phyloP scores from a whole-genome alignment of 2,329 filamentous ascomycete genomes.

The Cladophialophora carrionii region DNA sequence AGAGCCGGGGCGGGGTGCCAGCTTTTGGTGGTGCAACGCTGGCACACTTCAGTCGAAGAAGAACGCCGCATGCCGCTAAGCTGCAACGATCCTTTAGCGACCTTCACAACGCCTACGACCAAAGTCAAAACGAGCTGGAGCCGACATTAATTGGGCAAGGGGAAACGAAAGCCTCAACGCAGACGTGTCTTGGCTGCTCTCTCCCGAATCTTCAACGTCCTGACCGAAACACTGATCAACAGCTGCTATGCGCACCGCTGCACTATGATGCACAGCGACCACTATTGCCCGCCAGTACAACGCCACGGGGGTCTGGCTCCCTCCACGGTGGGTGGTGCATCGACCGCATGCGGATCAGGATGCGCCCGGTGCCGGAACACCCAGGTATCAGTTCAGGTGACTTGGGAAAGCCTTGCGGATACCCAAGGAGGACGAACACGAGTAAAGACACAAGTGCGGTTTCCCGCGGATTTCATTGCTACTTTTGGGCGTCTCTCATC shows the following conservation, averaged over 20 bases:
- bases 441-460: not conserved
- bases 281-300: not conserved
- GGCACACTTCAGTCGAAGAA: constrained; percentile 13
- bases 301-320: not conserved
- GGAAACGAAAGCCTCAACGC: constrained; percentile 2
- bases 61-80: constrained; percentile 18
- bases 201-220: constrained; percentile 1
- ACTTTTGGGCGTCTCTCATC: not conserved
- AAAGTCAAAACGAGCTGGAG: constrained; percentile 16
- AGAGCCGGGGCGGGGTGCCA: constrained; percentile 2
- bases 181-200: constrained; percentile 8
- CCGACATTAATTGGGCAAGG: constrained; percentile 14
- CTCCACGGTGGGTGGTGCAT: not conserved
- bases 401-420: not conserved
- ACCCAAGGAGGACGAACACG: not conserved
- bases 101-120: constrained; percentile 15
- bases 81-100: constrained; percentile 16
- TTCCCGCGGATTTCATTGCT: not conserved
- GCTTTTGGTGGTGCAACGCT: constrained; percentile 11
- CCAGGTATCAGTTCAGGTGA: not conserved
- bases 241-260: not conserved
- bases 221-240: not conserved
- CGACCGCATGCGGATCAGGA: not conserved
- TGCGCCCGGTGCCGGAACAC: not conserved
- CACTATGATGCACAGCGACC: not conserved